Percentiles rank a stretch among this genome's conserved stretches.
These are phyloP conservation scores for Chaetomiaceae sp. DNA, from an alignment of 2,329 filamentous ascomycete species.

Conservation along the genomic window DNA sequence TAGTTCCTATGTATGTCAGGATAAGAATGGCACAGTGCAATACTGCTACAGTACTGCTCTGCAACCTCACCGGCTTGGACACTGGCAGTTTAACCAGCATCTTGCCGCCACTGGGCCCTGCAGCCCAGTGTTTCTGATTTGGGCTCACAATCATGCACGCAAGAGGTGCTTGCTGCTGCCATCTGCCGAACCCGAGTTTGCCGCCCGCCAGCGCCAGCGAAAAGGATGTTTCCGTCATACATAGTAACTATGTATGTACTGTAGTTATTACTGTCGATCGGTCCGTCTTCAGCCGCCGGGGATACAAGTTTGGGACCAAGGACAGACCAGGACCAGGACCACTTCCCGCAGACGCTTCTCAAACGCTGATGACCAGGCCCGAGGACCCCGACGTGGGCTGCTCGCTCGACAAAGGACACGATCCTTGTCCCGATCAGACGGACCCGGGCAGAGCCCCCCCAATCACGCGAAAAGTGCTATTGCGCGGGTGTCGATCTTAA, in stretches of 20 bases:
- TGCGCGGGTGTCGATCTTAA: not conserved
- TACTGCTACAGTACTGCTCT: too few relatives aligned
- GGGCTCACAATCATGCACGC: conserved; percentile 14
- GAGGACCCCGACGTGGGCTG: too few relatives aligned
- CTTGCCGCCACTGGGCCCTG: not conserved
- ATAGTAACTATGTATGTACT: too few relatives aligned
- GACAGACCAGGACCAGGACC: not conserved
- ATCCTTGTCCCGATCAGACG: not conserved
- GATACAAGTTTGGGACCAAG: too few relatives aligned
- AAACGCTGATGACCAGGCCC: conserved; percentile 23
- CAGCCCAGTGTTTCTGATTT: conserved; percentile 9
- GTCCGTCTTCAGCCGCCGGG: too few relatives aligned
- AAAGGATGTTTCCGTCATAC: too few relatives aligned
- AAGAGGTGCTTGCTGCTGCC: not conserved
- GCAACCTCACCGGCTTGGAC: too few relatives aligned
- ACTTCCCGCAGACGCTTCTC: conserved; percentile 29
- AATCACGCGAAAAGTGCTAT: not conserved
- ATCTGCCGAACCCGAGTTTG: not conserved
- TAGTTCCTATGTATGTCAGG: too few relatives aligned
- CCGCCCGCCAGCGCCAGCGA: not conserved
- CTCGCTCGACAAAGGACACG: too few relatives aligned
- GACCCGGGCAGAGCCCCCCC: not conserved
- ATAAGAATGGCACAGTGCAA: too few relatives aligned
- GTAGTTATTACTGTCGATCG: too few relatives aligned
- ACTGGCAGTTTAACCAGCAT: too few relatives aligned